Conservation (phyloP, 371 early-diverging fungal species). For the Amoeboaphelidium occidentale region DNA sequence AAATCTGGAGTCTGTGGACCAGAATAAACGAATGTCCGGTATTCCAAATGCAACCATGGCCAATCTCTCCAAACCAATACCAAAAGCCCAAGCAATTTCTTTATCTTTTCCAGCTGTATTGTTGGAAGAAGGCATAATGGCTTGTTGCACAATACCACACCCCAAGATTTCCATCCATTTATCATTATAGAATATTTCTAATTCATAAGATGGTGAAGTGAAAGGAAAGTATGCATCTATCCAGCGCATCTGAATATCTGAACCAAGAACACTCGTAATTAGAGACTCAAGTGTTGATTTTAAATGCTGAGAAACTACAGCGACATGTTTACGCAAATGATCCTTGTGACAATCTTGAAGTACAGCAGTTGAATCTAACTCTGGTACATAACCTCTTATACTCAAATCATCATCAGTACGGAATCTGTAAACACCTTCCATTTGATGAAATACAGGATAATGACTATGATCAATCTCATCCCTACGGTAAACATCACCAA, state of each 20-base stretch:
- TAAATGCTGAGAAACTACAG: neutral
- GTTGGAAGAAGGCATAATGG: constrained; percentile 21
- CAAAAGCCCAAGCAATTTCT: constrained; percentile 85
- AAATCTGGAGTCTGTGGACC: constrained; percentile 77
- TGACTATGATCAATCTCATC: constrained; percentile 89
- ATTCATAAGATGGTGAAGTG: constrained; percentile 91
- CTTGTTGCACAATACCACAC: constrained; percentile 71
- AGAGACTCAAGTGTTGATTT: constrained; percentile 1
- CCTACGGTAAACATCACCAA: constrained; percentile 88
- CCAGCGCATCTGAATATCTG: constrained; percentile 67
- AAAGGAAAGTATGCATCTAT: constrained; percentile 79
- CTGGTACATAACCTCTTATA: constrained; percentile 36
- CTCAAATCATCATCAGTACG: constrained; percentile 6
- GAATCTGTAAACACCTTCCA: constrained; percentile 61
- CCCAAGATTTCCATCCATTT: constrained; percentile 90
- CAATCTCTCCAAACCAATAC: constrained; percentile 83
- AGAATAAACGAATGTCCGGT: constrained; percentile 88
- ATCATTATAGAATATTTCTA: constrained; percentile 72
- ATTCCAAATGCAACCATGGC: constrained; percentile 87
- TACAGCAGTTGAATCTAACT: constrained; percentile 51
- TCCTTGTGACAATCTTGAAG: constrained; percentile 33
- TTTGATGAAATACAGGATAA: constrained; percentile 93
- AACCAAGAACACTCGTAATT: neutral
- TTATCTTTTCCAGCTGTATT: neutral
- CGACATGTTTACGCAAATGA: neutral